Evolutionary conservation across 192 early-diverging fungal genomes (phyloP).

Genomic region (Umbelopsis sp.): DNA sequence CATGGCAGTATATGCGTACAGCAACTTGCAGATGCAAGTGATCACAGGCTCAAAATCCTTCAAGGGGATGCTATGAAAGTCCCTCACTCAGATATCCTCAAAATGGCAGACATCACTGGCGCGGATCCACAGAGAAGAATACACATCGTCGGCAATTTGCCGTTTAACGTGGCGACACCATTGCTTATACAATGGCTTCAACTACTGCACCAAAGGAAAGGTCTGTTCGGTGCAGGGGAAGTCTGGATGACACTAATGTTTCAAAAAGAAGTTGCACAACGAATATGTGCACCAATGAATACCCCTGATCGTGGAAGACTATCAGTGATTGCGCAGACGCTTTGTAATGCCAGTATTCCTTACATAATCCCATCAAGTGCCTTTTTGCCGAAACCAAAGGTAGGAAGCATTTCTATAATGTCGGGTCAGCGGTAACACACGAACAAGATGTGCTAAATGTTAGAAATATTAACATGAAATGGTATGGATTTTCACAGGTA

Average conservation of each 20-base stretch:
- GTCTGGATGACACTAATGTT: slow-evolving; percentile 83
- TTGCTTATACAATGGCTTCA: slow-evolving; percentile 75
- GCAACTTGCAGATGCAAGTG: slow-evolving; percentile 72
- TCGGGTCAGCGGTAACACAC: neutral
- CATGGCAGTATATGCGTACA: slow-evolving; percentile 19
- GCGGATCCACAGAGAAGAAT: slow-evolving; percentile 25
- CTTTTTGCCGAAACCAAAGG: slow-evolving; percentile 78
- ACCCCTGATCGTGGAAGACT: slow-evolving; percentile 62
- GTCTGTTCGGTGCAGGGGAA: slow-evolving; percentile 56
- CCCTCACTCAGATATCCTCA: slow-evolving; percentile 54
- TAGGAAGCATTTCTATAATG: neutral
- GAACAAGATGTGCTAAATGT: neutral
- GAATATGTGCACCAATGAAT: slow-evolving; percentile 57
- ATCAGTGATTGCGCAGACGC: slow-evolving; percentile 70
- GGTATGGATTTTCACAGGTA: slow-evolving; percentile 33
- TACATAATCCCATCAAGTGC: slow-evolving; percentile 61
- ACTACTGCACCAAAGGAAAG: slow-evolving; percentile 50
- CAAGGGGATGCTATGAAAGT: slow-evolving; percentile 68
- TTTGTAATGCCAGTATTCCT: slow-evolving; percentile 65
- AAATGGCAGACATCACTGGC: slow-evolving; percentile 27
- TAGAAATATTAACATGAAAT: no score
- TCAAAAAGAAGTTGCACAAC: slow-evolving; percentile 75
- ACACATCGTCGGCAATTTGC: slow-evolving; percentile 78
- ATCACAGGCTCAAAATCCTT: slow-evolving; percentile 54
- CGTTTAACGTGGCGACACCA: slow-evolving; percentile 75